phyloP scores from a whole-genome alignment of 495 filamentous ascomycete species.

The Penicillium chermesinum region DNA sequence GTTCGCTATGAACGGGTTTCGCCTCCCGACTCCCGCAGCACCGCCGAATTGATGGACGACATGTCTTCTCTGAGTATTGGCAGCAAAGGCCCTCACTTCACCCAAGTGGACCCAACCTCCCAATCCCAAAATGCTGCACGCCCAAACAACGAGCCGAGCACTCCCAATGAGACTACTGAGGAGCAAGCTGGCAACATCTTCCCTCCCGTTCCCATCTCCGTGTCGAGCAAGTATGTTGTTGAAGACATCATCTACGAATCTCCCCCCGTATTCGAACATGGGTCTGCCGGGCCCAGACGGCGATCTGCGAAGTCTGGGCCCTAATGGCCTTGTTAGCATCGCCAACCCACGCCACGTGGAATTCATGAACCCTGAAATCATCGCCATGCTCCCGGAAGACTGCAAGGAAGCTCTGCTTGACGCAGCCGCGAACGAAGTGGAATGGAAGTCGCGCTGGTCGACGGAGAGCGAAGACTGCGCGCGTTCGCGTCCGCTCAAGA shows the following conservation, averaged over 20 bases:
- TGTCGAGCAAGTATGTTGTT: conserved; percentile 70
- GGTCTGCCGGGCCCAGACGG: conserved; percentile 63
- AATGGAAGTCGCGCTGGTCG: conserved; percentile 71
- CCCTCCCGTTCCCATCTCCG: conserved; percentile 55
- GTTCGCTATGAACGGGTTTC: conserved; percentile 69
- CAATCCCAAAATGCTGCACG: neutral
- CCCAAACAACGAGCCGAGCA: neutral
- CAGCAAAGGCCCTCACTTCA: conserved; percentile 12
- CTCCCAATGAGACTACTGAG: neutral
- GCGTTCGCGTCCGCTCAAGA: conserved; percentile 47
- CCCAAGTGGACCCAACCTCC: neutral
- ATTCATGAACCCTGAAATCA: conserved; percentile 59
- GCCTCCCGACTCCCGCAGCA: conserved; percentile 24
- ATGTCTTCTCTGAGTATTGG: conserved; percentile 36
- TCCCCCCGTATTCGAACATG: conserved; percentile 51
- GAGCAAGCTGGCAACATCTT: conserved; percentile 43
- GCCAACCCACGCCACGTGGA: conserved; percentile 36
- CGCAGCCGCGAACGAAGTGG: conserved; percentile 53
- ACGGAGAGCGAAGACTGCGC: conserved; percentile 51
- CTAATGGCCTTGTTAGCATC: conserved; percentile 58
- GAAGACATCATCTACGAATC: conserved; percentile 64
- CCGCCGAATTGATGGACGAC: conserved; percentile 28
- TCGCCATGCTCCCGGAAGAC: conserved; percentile 64
- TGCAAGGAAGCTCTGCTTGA: conserved; percentile 64
- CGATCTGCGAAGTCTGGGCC: conserved; percentile 51